These are phyloP conservation scores for Termitomyces sp. DNA, from an alignment of 768 basidiomycete genomes.

Conservation along the genomic window DNA sequence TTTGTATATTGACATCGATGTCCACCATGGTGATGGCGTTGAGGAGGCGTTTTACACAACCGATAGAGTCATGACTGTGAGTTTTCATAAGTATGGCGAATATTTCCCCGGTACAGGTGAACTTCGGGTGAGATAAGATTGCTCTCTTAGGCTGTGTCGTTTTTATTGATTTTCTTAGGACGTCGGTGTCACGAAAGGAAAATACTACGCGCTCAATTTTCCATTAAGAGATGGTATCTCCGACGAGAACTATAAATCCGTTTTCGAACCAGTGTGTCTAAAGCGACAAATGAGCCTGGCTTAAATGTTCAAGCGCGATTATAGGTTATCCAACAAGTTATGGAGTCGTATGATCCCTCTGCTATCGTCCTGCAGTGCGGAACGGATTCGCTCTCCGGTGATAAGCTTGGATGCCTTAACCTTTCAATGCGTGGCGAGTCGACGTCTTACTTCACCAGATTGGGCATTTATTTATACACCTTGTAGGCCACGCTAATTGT, in stretches of 20 bases:
- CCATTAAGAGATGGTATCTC: slow-evolving; percentile 92
- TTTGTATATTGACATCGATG: slow-evolving; percentile 97
- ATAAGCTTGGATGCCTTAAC: slow-evolving; percentile 94
- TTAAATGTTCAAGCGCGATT: neutral
- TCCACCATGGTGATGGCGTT: slow-evolving; percentile 98
- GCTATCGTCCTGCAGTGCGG: slow-evolving; percentile 98
- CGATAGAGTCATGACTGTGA: slow-evolving; percentile 96
- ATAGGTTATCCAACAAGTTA: slow-evolving; percentile 88
- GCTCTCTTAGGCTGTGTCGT: neutral
- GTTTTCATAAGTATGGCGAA: slow-evolving; percentile 98
- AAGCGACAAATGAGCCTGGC: neutral
- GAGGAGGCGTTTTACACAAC: slow-evolving; percentile 99
- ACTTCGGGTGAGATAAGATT: slow-evolving; percentile 54
- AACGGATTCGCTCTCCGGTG: slow-evolving; percentile 93
- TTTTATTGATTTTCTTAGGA: slow-evolving; percentile 46
- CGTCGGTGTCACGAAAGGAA: slow-evolving; percentile 89
- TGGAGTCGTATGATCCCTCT: slow-evolving; percentile 91
- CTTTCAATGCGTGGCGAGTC: slow-evolving; percentile 84
- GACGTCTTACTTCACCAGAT: neutral
- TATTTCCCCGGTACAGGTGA: slow-evolving; percentile 99
- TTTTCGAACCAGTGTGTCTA: slow-evolving; percentile 85
- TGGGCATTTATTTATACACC: neutral
- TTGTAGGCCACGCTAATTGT: slow-evolving; percentile 88
- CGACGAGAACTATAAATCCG: slow-evolving; percentile 90
- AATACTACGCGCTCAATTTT: slow-evolving; percentile 91